phyloP scores from a whole-genome alignment of 2,329 filamentous ascomycete species.

The Ciborinia camelliae region DNA sequence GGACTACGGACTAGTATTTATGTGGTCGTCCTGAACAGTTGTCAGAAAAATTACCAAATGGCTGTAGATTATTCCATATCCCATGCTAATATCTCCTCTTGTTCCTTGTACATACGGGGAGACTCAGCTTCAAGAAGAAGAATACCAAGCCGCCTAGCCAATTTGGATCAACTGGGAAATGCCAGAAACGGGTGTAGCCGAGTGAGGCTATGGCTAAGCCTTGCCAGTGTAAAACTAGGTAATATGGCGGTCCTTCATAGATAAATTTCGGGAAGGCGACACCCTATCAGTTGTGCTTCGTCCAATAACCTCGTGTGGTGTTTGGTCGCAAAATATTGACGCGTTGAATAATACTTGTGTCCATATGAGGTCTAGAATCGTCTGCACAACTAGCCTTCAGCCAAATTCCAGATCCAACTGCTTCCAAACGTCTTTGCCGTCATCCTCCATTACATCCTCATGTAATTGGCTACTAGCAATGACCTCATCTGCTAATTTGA shows the following conservation, averaged over 20 bases:
- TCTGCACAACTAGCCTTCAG: slow-evolving; percentile 3
- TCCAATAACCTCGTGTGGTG: not conserved
- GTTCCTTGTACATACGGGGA: not conserved
- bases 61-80: too few relatives aligned
- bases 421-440: slow-evolving; percentile 43
- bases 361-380: not conserved
- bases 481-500: slow-evolving; percentile 33
- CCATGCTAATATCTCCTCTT: not conserved
- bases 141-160: not conserved
- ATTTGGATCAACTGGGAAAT: not conserved
- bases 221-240: not conserved
- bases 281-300: not conserved
- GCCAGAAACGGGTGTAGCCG: not conserved
- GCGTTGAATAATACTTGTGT: too few relatives aligned
- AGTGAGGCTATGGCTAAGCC: slow-evolving; percentile 10
- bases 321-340: not conserved
- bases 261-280: not conserved
- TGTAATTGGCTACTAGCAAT: slow-evolving; percentile 23
- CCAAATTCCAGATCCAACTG: slow-evolving; percentile 44
- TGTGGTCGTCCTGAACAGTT: not conserved
- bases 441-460: slow-evolving; percentile 16
- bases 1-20: not conserved
- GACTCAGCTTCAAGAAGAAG: not conserved
- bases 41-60: not conserved
- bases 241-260: not conserved